phyloP scores from a whole-genome alignment of 2,329 filamentous ascomycete species.

The Botrytis pseudocinerea region DNA sequence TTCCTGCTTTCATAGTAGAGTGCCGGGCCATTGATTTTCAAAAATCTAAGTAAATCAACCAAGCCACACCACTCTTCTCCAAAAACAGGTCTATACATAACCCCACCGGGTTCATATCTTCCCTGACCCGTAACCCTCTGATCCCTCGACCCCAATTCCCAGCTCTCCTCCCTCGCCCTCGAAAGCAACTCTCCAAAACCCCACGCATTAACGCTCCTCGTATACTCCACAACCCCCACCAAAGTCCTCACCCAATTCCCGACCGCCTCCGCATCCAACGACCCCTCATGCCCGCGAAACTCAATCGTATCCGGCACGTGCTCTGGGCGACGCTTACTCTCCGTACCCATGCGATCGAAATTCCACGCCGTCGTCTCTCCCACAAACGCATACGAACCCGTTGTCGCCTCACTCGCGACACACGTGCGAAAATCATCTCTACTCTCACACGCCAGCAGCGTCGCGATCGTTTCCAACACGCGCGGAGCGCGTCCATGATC shows the following conservation, averaged over 20 bases:
- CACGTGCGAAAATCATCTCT: neutral
- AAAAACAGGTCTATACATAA: slow-evolving; percentile 24
- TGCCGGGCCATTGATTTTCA: slow-evolving; percentile 22
- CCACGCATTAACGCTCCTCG: neutral
- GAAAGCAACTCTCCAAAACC: neutral
- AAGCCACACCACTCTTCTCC: slow-evolving; percentile 26
- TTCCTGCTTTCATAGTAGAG: neutral
- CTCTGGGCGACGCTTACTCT: fast-evolving
- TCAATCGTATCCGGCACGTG: slow-evolving; percentile 30
- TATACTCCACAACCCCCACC: slow-evolving; percentile 27
- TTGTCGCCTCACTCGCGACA: neutral
- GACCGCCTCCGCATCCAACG: slow-evolving; percentile 27
- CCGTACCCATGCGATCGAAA: neutral
- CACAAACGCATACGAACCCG: neutral
- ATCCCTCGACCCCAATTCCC: slow-evolving; percentile 17
- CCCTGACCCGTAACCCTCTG: slow-evolving; percentile 21
- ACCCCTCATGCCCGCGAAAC: slow-evolving; percentile 35
- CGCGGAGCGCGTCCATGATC: neutral
- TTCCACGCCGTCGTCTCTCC: neutral
- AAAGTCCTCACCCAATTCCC: slow-evolving; percentile 30
- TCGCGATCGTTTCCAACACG: neutral
- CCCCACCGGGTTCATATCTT: neutral
- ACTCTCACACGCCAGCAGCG: neutral
- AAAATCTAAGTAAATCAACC: slow-evolving; percentile 23
- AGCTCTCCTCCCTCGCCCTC: slow-evolving; percentile 20